Evolutionary conservation across 2,329 filamentous ascomycete species (phyloP), one percentile per base, ranked within the genome.

Genomic region (Hymenoscyphus scutula): DNA sequence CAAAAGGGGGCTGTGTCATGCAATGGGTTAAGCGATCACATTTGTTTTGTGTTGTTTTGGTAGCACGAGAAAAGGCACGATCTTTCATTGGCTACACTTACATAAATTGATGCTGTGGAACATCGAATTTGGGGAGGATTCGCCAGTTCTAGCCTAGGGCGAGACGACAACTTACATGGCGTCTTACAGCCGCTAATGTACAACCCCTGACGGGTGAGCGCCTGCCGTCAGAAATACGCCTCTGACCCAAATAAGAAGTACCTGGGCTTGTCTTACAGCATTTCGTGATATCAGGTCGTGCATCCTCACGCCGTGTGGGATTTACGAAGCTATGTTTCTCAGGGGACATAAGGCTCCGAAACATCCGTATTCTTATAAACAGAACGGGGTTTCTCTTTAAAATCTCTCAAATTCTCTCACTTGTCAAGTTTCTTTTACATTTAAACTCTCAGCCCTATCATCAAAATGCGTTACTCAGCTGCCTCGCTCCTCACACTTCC

Each of bases 401-500:
- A 51, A 5, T 23, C 56, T 45, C 56, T 32, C 56, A 58, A 58
- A 48, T 30, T 34, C 25, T 23, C 37, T 58, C 56, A 48, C 17
- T 32, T 11, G 23, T 25, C 13, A 41, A 45, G 17, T 25, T 25
- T 51, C 8, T 19, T 11, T 27, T 45, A 27, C 17, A n/a, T 27
- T 6, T 32, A 4, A 34, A 17, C 15, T 17, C 37, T n/a, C 27
- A 41, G 8, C 37, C 34, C 19, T 25, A 41, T 23, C 19, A 5
- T 25, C 45, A 51, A 51, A 51, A 45, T 53, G 23, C 57, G 17
- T 29, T 34, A 53, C 30, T 38, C 15, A 38, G n/a, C n/a, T 19
- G 29, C 61, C 65, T 70, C 61, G 34, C 27, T 59, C 27, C 57
- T 59, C 45, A 10, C 27, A n/a, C 57, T 59, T n/a, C 59, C 58